These are phyloP conservation scores for Magnaporthiopsis rhizophila DNA, from an alignment of 2,329 filamentous ascomycete genomes.

Conservation along the genomic window DNA sequence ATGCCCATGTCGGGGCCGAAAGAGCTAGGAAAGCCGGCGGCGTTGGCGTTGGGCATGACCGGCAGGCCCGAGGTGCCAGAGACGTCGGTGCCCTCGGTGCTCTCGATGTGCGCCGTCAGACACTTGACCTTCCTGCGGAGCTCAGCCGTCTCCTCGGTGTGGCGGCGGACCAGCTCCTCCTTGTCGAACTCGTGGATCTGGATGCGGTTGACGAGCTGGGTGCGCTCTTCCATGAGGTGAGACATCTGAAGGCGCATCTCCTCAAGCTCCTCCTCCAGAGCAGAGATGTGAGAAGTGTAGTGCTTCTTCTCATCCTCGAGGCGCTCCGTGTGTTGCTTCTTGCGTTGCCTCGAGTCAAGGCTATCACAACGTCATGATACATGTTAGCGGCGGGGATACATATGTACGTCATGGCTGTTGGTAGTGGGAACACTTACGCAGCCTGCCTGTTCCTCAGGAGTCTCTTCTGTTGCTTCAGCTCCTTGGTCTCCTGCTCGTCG, in stretches of 20 bases:
- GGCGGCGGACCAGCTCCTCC: conserved; percentile 78
- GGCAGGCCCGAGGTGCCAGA: conserved; percentile 24
- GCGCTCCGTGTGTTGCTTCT: conserved; percentile 96
- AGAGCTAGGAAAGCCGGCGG: conserved; percentile 58
- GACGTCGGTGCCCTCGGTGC: conserved; percentile 57
- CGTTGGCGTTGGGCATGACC: conserved; percentile 33
- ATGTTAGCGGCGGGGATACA: conserved; percentile 4
- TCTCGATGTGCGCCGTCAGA: conserved; percentile 64
- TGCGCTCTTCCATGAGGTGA: conserved; percentile 64
- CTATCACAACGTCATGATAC: conserved; percentile 32
- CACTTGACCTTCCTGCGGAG: conserved; percentile 88
- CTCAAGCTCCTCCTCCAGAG: conserved; percentile 70
- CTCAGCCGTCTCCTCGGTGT: conserved; percentile 85
- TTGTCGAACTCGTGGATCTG: conserved; percentile 76
- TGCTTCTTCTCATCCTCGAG: conserved; percentile 96
- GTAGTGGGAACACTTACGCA: conserved; percentile 64
- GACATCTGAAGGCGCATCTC: conserved; percentile 62
- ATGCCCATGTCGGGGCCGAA: conserved; percentile 71
- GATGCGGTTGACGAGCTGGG: conserved; percentile 67
- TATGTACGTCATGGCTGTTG: not conserved
- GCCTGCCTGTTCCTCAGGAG: conserved; percentile 91
- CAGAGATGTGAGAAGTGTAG: conserved; percentile 66
- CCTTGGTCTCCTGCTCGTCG: conserved; percentile 90
- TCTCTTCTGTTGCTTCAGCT: conserved; percentile 96
- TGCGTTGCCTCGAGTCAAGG: conserved; percentile 91